phyloP scores from a whole-genome alignment of 2,329 filamentous ascomycete genomes.

The Aspergillus oerlinghausenensis region DNA sequence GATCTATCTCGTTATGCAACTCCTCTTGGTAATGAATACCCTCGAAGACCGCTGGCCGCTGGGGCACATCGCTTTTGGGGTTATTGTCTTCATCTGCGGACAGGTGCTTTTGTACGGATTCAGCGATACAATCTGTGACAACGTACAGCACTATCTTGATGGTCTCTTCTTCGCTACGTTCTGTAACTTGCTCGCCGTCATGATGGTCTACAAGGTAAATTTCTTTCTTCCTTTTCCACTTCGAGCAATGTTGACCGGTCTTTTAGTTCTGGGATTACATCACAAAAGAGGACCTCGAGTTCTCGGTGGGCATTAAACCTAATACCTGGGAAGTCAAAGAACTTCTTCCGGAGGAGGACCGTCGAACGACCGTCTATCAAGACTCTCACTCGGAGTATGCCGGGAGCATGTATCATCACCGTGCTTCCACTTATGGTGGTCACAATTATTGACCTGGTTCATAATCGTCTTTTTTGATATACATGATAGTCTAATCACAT shows the following conservation, averaged over 20 bases:
- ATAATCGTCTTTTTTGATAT: not conserved
- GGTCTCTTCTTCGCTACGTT: conserved; percentile 91
- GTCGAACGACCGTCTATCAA: conserved; percentile 66
- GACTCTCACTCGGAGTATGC: conserved; percentile 50
- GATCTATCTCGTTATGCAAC: conserved; percentile 81
- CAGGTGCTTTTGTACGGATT: conserved; percentile 92
- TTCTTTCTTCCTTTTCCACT: conserved; percentile 1
- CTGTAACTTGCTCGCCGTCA: conserved; percentile 88
- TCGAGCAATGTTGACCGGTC: not conserved
- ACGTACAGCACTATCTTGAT: conserved; percentile 86
- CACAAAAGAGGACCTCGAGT: conserved; percentile 95
- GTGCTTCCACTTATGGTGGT: conserved; percentile 33
- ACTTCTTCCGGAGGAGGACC: conserved; percentile 73
- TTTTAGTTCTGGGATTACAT: conserved; percentile 96
- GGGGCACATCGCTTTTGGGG: conserved; percentile 82
- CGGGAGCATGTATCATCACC: conserved; percentile 41
- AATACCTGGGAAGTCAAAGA: conserved; percentile 99
- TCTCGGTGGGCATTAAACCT: conserved; percentile 89
- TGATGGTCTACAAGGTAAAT: conserved; percentile 98
- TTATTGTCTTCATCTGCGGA: conserved; percentile 85
- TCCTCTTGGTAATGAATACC: conserved; percentile 82
- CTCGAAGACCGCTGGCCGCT: conserved; percentile 94
- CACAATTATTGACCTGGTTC: conserved; percentile 29
- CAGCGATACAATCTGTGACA: conserved; percentile 76
- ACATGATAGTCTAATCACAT: no score